Evolutionary conservation across 2,329 filamentous ascomycete species (phyloP).

Genomic region (Hymenotorrendiella dingleyae): DNA sequence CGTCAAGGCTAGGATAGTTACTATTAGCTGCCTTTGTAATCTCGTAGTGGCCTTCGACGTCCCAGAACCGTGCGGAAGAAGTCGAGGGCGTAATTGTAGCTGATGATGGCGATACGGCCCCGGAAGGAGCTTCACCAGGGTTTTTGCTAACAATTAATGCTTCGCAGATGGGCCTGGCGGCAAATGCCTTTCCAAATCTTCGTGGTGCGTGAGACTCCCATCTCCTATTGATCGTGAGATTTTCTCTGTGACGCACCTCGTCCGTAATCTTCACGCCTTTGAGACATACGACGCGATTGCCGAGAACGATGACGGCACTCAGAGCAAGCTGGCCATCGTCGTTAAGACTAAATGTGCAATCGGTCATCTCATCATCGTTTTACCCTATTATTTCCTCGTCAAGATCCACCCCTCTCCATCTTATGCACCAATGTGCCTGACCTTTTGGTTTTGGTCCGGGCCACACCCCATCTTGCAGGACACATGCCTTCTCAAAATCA

Average conservation of each 20-base stretch:
- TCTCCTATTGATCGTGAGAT: background rate
- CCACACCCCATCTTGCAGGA: constrained; percentile 4
- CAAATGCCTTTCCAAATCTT: background rate
- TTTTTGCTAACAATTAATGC: too few species aligned
- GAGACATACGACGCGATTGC: constrained; percentile 22
- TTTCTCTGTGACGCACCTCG: background rate
- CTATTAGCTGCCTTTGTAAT: background rate
- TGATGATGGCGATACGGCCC: background rate
- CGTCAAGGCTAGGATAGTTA: background rate
- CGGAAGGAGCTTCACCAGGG: background rate
- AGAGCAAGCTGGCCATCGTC: background rate
- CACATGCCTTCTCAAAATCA: constrained; percentile 6
- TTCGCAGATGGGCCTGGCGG: background rate
- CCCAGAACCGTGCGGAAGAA: background rate
- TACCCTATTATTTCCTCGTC: background rate
- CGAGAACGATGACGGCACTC: background rate
- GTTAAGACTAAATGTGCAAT: background rate
- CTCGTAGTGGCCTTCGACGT: constrained; percentile 3
- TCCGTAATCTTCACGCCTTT: background rate
- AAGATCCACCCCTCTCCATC: constrained; percentile 1
- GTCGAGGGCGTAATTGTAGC: background rate
- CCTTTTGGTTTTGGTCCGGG: constrained; percentile 6
- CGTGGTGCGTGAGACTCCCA: background rate
- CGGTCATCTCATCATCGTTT: background rate
- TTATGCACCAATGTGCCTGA: constrained; percentile 2